Conservation (phyloP, 805 yeast species). For the Yarrowia sp. region DNA sequence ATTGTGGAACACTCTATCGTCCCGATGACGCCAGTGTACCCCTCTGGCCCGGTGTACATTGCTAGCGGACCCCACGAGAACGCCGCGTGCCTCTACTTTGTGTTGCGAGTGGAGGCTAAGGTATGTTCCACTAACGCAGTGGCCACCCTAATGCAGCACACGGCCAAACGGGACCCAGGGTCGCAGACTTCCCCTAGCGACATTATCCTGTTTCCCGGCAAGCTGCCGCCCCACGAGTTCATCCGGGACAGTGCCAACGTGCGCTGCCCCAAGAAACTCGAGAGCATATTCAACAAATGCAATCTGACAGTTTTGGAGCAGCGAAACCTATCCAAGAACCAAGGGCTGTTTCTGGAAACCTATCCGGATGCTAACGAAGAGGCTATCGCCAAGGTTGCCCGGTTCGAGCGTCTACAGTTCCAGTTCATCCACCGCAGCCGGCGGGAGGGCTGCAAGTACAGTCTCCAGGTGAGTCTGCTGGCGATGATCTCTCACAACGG, state of each 20-base stretch:
- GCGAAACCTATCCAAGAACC: background rate
- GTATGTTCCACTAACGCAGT: background rate
- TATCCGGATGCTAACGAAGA: background rate
- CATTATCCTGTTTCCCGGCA: conserved; percentile 1
- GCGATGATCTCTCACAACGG: conserved; percentile 2
- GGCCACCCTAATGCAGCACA: conserved; percentile 16
- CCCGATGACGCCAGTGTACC: background rate
- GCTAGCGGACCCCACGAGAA: background rate
- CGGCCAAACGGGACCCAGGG: conserved; percentile 20
- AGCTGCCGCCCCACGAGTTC: conserved; percentile 6
- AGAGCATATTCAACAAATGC: background rate
- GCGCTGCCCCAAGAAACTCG: conserved; percentile 6
- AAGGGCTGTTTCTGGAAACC: conserved; percentile 4
- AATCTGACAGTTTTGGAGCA: background rate
- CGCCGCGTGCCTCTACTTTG: conserved; percentile 2
- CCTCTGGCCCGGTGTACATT: conserved; percentile 9
- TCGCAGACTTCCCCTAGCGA: conserved; percentile 8
- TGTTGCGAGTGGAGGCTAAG: conserved; percentile 6
- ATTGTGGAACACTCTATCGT: conserved; percentile 20
- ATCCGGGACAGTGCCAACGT: conserved; percentile 16
- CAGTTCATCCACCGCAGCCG: conserved; percentile 21
- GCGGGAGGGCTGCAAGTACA: conserved; percentile 20
- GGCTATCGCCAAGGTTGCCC: conserved; percentile 8
- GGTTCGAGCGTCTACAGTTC: conserved; percentile 22
- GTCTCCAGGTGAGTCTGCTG: conserved; percentile 14